phyloP scores from a whole-genome alignment of 148 eudicot genomes.

The Heliosperma pusillum region DNA sequence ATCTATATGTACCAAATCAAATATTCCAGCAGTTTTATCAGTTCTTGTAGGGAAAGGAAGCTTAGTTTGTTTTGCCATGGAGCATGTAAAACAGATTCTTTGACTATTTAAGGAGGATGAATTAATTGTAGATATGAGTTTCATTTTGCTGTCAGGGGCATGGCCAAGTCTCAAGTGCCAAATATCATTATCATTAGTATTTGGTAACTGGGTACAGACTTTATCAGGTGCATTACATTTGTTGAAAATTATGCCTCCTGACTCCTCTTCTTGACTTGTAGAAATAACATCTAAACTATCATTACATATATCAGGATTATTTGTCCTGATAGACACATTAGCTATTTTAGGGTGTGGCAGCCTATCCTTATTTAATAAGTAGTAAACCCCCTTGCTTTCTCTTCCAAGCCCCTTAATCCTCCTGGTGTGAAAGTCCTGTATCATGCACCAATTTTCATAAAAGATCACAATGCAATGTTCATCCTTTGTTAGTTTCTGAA shows the following conservation, averaged over 20 bases:
- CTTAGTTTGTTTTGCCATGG: not conserved
- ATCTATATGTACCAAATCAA: constrained; percentile 3
- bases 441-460: not conserved
- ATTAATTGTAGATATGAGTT: not conserved
- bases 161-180: not conserved
- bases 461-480: not conserved
- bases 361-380: not conserved
- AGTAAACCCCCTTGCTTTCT: not conserved
- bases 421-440: not conserved
- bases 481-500: not conserved
- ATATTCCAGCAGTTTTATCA: too few relatives aligned
- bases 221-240: too few relatives aligned
- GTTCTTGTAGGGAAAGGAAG: not conserved
- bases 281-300: not conserved
- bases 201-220: too few relatives aligned
- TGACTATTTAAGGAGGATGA: not conserved
- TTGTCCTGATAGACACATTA: not conserved
- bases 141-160: not conserved
- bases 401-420: not conserved
- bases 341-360: too few relatives aligned
- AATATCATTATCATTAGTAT: too few relatives aligned
- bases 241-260: too few relatives aligned
- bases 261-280: too few relatives aligned
- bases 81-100: not conserved
- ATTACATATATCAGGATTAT: not conserved